Evolutionary conservation across 345 rosid species (phyloP).

Genomic region (Noccaea bulbosa): DNA sequence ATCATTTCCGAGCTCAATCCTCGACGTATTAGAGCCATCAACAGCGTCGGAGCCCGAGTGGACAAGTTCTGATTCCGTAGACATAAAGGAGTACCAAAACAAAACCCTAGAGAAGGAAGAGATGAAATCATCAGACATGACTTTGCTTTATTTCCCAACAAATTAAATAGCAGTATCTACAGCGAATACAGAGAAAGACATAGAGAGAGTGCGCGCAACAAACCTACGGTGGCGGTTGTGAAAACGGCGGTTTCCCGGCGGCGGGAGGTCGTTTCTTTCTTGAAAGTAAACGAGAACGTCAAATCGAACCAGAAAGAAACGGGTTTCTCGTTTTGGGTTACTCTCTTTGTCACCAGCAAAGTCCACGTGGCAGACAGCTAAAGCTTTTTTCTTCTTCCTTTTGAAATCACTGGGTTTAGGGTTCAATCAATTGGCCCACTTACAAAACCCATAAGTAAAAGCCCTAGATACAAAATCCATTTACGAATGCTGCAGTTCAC

Average conservation of each 20-base stretch:
- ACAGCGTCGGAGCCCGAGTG: background rate
- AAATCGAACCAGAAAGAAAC: slow-evolving; percentile 39
- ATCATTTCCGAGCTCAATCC: slow-evolving; percentile 8
- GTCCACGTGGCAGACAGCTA: slow-evolving; percentile 36
- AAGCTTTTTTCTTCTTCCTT: background rate
- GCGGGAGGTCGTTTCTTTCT: slow-evolving; percentile 34
- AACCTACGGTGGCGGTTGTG: slow-evolving; percentile 31
- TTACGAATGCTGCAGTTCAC: too few relatives aligned
- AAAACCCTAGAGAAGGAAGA: slow-evolving; percentile 41
- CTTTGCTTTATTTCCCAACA: slow-evolving; percentile 5
- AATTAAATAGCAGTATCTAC: background rate
- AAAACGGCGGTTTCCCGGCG: slow-evolving; percentile 34
- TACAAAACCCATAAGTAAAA: background rate
- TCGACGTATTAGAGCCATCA: slow-evolving; percentile 9
- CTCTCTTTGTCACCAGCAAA: too few relatives aligned
- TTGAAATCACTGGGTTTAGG: slow-evolving; percentile 1
- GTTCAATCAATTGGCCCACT: slow-evolving; percentile 25
- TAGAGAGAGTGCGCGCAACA: background rate
- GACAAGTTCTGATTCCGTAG: slow-evolving; percentile 26
- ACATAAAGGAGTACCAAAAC: slow-evolving; percentile 27
- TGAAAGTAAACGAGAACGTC: slow-evolving; percentile 41
- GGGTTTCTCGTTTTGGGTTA: slow-evolving; percentile 26
- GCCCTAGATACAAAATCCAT: slow-evolving; percentile 8
- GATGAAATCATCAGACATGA: slow-evolving; percentile 19
- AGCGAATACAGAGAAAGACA: background rate